Evolutionary conservation across 257 asterid genomes (phyloP), one percentile per base, ranked within the genome.

Genomic region (Gentiana macrophylla): DNA sequence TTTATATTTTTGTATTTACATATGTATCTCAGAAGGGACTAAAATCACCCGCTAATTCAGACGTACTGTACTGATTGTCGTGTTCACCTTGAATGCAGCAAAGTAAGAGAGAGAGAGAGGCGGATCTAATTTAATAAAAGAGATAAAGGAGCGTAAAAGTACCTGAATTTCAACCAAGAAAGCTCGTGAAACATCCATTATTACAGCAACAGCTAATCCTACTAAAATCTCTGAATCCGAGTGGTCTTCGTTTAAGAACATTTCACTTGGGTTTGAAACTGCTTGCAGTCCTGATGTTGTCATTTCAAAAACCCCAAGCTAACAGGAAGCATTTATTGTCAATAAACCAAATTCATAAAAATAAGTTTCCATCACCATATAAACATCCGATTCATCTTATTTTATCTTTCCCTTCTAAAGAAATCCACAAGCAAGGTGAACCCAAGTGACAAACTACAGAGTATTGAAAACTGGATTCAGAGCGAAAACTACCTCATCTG

Each of bases 241-340:
- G 62, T 79, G 79, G 71, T 83, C 93, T 56, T 87, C 95, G 62
- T 79, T 75, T 63, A 87, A 72, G 74, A 83, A 91, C 76, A 91
- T 87, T 76, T 83, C 94, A 48, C 94, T 83, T 59, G 98, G 94
- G 72, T 84, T 87, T 63, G 81, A 64, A 67, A 87, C 82, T 55
- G 82, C 95, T 77, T 85, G 77, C 56, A 87, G 56, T 56, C 96
- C 97, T 33, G 76, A 54, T 53, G 72, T 79, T 34, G 93, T 72
- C 98, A 91, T 91, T 77, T 78, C 79, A 56, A 91, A 83, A 49
- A 87, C 93, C 77, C 98, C 97, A 73, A 87, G 95, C 97, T 91
- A 84, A 66, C 65, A 72, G 49, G 63, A 75, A 59, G 49, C 50
- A 51, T 32, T 50, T 33, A 50, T n/a, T 36, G 35, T 12, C 34